phyloP scores from a whole-genome alignment of 495 filamentous ascomycete genomes.

The Entonaema liquescens region DNA sequence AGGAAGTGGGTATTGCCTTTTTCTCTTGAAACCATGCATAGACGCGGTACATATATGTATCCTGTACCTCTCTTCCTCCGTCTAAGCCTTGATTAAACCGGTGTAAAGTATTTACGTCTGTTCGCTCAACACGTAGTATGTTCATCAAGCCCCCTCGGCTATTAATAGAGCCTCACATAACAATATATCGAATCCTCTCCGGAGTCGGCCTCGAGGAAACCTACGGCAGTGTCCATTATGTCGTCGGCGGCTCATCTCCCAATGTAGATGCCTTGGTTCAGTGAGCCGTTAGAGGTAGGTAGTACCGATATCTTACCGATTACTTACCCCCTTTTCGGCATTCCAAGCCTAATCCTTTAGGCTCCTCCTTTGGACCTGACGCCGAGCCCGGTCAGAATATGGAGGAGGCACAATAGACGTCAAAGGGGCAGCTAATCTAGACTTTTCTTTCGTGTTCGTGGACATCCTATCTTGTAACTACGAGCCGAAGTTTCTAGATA shows the following conservation, averaged over 20 bases:
- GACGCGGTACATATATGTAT: neutral
- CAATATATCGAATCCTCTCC: neutral
- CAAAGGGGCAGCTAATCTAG: no score
- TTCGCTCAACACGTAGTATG: neutral
- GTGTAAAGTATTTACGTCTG: neutral
- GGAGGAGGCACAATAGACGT: no score
- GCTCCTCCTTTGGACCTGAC: no score
- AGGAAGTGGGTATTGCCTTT: neutral
- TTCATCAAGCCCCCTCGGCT: neutral
- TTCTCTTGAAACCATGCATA: neutral
- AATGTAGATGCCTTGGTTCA: constrained; percentile 47
- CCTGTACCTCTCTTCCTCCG: neutral
- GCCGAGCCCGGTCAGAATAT: no score
- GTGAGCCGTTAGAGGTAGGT: constrained; percentile 50
- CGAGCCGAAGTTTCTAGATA: no score
- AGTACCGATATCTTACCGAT: neutral
- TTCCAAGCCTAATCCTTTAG: no score
- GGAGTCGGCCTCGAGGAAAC: constrained; percentile 50
- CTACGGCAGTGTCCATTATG: constrained; percentile 48
- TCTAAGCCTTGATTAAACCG: neutral
- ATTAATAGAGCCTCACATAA: neutral
- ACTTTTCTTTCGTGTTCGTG: no score
- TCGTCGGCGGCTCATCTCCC: constrained; percentile 45
- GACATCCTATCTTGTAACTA: no score
- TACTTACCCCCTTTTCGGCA: no score